phyloP scores from a whole-genome alignment of 2,329 filamentous ascomycete genomes.

The Purpureocillium takamizusanense region DNA sequence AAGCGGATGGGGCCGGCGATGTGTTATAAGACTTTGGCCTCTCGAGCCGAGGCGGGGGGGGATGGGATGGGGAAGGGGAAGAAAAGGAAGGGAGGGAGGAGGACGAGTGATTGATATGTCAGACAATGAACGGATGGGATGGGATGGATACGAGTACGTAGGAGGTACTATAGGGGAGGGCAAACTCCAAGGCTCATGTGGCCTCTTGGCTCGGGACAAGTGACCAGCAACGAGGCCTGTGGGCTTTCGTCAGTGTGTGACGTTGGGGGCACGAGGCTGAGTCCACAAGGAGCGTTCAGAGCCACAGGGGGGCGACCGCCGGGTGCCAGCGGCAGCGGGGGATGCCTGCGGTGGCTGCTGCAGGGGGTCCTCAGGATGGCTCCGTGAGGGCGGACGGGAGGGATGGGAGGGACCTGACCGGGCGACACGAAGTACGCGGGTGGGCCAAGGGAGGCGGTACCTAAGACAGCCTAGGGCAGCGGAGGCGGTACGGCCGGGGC shows the following conservation, averaged over 20 bases:
- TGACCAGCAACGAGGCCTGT: slow-evolving; percentile 17
- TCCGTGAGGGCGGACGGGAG: too few species aligned
- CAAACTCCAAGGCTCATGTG: slow-evolving; percentile 19
- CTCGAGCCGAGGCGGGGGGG: slow-evolving; percentile 3
- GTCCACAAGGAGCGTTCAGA: slow-evolving; percentile 8
- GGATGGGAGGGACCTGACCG: not conserved
- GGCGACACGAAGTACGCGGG: slow-evolving; percentile 1
- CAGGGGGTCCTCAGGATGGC: not conserved
- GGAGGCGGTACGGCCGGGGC: slow-evolving; percentile 3
- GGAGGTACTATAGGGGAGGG: too few species aligned
- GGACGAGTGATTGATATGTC: slow-evolving; percentile 7
- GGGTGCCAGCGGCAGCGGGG: slow-evolving; percentile 3
- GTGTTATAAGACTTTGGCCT: not conserved
- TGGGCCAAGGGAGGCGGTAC: slow-evolving; percentile 3
- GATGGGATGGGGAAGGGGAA: not conserved
- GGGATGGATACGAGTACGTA: too few species aligned
- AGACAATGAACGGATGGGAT: slow-evolving; percentile 10
- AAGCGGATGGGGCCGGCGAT: not conserved
- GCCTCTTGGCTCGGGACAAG: slow-evolving; percentile 13
- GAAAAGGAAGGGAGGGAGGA: slow-evolving; percentile 6
- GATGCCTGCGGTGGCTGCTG: slow-evolving; percentile 2
- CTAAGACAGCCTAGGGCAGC: slow-evolving; percentile 1
- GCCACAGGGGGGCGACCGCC: slow-evolving; percentile 6
- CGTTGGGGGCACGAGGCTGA: slow-evolving; percentile 36
- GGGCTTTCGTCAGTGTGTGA: slow-evolving; percentile 29